Conservation (phyloP, 176 grass and related monocot genomes). For the maize (Zea mays) region Zm-B73-REFERENCE-NAM-5.0 NC_050098.1:113445501-113446000, state of each 20-base stretch:
- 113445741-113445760: conserved; percentile 86
- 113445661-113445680: conserved; percentile 99
- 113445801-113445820: conserved; percentile 74
- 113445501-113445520: conserved; percentile 99
- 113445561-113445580: conserved; percentile 95
- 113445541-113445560: conserved; percentile 97
- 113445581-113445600: conserved; percentile 72
- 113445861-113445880: conserved; percentile 78
- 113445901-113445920: not conserved
- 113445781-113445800: conserved; percentile 89
- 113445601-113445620: conserved; percentile 84
- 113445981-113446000: not conserved
- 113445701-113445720: conserved; percentile 83
- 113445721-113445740: conserved; percentile 81
- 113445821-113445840: conserved; percentile 95
- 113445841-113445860: conserved; percentile 91
- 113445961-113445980: not conserved
- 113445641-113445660: conserved; percentile 87
- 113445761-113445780: conserved; percentile 92
- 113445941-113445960: conserved; percentile 25
- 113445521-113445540: conserved; percentile 98
- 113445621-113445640: conserved; percentile 89
- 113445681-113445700: conserved; percentile 92
- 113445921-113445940: conserved; percentile 23
- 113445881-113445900: not conserved